Percentiles rank a stretch among this genome's conserved stretches.
Conservation (phyloP, 768 basidiomycete genomes). For the Daedalea quercina region DNA sequence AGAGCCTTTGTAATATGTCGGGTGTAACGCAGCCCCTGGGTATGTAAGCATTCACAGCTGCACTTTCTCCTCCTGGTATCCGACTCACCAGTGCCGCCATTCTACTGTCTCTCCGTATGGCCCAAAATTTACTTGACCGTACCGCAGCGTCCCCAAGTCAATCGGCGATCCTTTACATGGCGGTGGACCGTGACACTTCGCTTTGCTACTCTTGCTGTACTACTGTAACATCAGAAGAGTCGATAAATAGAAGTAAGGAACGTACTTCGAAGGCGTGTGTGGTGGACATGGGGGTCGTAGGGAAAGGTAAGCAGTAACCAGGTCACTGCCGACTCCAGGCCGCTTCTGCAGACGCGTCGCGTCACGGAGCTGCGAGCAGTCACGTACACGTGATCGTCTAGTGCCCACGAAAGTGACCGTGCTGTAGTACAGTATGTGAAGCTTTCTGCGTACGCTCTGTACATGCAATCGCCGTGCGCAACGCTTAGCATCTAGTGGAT, state of each 20-base stretch:
- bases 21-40: constrained; percentile 69
- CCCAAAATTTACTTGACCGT: constrained; percentile 42
- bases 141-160: constrained; percentile 53
- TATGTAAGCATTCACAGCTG: constrained; percentile 2
- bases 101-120: constrained; percentile 57
- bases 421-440: no score
- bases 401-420: no score
- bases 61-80: constrained; percentile 3
- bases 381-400: no score
- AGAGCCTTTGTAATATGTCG: constrained; percentile 44
- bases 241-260: not conserved
- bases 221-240: constrained; percentile 19
- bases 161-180: constrained; percentile 53
- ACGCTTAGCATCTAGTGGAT: no score
- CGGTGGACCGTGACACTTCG: constrained; percentile 58
- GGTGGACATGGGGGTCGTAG: constrained; percentile 15
- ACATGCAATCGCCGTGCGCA: no score
- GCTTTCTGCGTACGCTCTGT: no score
- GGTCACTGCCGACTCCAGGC: not conserved
- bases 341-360: constrained; percentile 8
- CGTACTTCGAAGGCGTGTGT: constrained; percentile 22
- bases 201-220: constrained; percentile 69
- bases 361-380: not conserved
- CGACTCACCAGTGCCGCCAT: constrained; percentile 70
- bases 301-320: constrained; percentile 4